Evolutionary conservation across 805 yeast species (phyloP).

Genomic region (Blastobotrys attinorum): DNA sequence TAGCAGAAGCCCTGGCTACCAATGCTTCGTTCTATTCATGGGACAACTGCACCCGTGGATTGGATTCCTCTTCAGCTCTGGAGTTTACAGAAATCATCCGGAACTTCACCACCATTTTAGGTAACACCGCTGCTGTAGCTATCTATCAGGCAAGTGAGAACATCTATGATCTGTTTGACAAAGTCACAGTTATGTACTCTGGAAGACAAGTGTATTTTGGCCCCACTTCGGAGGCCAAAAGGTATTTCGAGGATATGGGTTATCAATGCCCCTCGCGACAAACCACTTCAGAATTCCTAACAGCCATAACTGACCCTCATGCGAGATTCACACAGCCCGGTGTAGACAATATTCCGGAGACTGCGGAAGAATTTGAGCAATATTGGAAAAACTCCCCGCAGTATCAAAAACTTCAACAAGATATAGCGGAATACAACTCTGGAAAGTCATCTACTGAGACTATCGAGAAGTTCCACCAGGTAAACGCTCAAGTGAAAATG

Average conservation of each 20-base stretch:
- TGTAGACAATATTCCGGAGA: constrained; percentile 44
- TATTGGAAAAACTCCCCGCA: constrained; percentile 49
- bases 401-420: constrained; percentile 33
- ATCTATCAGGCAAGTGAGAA: constrained; percentile 64
- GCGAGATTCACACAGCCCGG: constrained; percentile 48
- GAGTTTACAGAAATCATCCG: constrained; percentile 64
- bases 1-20: constrained; percentile 66
- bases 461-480: constrained; percentile 29
- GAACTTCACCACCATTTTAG: constrained; percentile 44
- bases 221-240: constrained; percentile 42
- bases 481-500: constrained; percentile 34
- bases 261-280: constrained; percentile 55
- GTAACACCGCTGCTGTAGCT: constrained; percentile 55
- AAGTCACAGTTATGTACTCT: constrained; percentile 49
- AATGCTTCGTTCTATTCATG: constrained; percentile 60
- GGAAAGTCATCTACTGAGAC: constrained; percentile 28
- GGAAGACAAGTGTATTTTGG: constrained; percentile 64
- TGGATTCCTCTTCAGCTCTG: constrained; percentile 77
- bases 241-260: constrained; percentile 60
- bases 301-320: constrained; percentile 59
- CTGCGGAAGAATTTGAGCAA: constrained; percentile 53
- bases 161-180: constrained; percentile 55
- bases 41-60: constrained; percentile 82
- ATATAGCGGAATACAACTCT: constrained; percentile 39
- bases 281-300: constrained; percentile 63